Base-by-base conservation (phyloP, 495 filamentous ascomycete species). In the Achaetomiella virescens region DNA sequence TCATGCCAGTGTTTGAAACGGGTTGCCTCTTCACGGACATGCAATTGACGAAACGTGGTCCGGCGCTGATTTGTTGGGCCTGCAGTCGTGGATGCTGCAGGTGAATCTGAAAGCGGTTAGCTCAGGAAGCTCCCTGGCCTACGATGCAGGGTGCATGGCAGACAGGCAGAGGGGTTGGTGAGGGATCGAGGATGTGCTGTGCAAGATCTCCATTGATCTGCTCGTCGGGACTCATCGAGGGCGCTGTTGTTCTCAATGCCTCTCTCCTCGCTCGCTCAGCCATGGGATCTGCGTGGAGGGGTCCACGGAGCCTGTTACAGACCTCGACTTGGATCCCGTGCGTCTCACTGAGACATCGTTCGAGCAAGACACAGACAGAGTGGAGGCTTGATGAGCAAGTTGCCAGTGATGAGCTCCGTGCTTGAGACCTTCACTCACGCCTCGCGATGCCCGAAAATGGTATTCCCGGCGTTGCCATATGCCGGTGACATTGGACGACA, bases 171-270 rank as follows among this genome's bases (percentile, higher is more conserved):
- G 42, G 40, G 20, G 43, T 50, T 35, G 51, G 50, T n/a, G 31
- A 52, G 35, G 48, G 38, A 53, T 44, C 27, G 11, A 29, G 37
- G 22, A 27, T 21, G 35, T 24, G 49, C 29, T 35, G 53, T 53
- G 61, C 64, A 60, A 66, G 61, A 61, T 66, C 64, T 62, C 57
- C 59, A 56, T 41, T n/a, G 61, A 64, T 58, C 61, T 48, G 33
- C 57, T 38, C 42, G 48, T 42, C 12, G 25, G 55, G 21, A n/a
- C n/a, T n/a, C n/a, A n/a, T n/a, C n/a, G n/a, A n/a, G n/a, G n/a
- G n/a, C n/a, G 24, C 29, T 51, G 20, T 47, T 49, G 53, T 57
- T 52, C 37, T 47, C 49, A 37, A 63, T 61, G 61, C 52, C n/a
- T 36, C n/a, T n/a, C n/a, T n/a, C 17, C 14, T 27, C 10, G 3